Percentiles rank a stretch among this genome's conserved stretches.
Conservation (phyloP, 768 basidiomycete species). For the Mycena galericulata region DNA sequence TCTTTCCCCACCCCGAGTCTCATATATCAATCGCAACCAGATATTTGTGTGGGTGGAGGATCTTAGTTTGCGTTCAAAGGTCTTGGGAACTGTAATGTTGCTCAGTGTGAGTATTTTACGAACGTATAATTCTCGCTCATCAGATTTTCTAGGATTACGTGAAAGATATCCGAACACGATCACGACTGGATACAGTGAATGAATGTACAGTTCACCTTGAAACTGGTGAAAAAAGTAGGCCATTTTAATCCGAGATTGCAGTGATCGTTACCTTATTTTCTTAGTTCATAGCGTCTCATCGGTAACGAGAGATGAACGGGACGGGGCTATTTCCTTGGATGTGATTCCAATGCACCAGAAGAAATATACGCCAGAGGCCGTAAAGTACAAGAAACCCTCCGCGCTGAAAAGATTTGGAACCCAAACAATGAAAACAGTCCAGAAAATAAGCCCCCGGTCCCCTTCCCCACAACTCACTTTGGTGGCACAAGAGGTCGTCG, state of each 20-base stretch:
- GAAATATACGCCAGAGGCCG: neutral
- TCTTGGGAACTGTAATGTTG: neutral
- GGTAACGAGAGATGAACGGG: neutral
- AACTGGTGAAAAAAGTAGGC: neutral
- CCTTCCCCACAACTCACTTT: neutral
- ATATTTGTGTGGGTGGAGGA: neutral
- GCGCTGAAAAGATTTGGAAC: neutral
- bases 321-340: neutral
- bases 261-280: too few species aligned
- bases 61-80: neutral
- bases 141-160: neutral
- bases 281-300: neutral
- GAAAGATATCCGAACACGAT: constrained; percentile 1
- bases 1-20: neutral
- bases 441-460: neutral
- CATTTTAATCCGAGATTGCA: neutral
- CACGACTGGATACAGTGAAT: neutral
- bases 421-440: neutral
- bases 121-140: neutral
- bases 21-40: too few species aligned
- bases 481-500: neutral
- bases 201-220: neutral
- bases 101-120: neutral
- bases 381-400: neutral
- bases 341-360: neutral